Evolutionary conservation across 2,329 filamentous ascomycete species (phyloP), one percentile per base, ranked within the genome.

Genomic region (Pseudogymnoascus sp.): DNA sequence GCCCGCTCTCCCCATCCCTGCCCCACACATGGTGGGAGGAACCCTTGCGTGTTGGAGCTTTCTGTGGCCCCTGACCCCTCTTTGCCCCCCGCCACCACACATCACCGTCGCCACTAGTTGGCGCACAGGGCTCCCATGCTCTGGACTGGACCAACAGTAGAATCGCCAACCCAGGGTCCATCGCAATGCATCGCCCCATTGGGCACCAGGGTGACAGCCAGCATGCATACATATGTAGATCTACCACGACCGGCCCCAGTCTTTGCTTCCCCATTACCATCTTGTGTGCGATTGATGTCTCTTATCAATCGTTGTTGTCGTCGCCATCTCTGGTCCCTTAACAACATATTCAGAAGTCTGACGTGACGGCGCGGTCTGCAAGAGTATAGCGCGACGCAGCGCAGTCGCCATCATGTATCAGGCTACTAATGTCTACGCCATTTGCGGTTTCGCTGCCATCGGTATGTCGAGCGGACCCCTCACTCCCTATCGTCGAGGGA

Each of bases 381-480:
- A 50, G 44, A n/a, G 16, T 28, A 50, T 28, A n/a, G 44, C 44
- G 44, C 44, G 44, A 50, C 44, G 44, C 44, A 28, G 44, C 44
- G 44, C 44, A 50, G 44, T 50, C 23, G 44, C 23, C 44, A 50
- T 14, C 44, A 68, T 61, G 46, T 56, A 56, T 69, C 59, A 28
- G 70, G 74, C 74, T 23, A 78, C 68, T 65, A 85, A 83, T 70
- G 78, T 86, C 59, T 86, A 87, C 72, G 78, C 79, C 66, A 86
- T 86, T 66, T 87, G 84, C 73, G 77, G 76, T 65, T 86, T 87
- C 70, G 84, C 84, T 71, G 82, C 84, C 70, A 83, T 87, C 66
- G 84, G 82, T 82, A 74, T 66, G 77, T 71, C 14, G 46, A 23
- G 5, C 12, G 5, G 18, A 16, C 18, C 50, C 23, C 34, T 28